phyloP scores from a whole-genome alignment of 2,329 filamentous ascomycete genomes.

The Penicillium palitans region DNA sequence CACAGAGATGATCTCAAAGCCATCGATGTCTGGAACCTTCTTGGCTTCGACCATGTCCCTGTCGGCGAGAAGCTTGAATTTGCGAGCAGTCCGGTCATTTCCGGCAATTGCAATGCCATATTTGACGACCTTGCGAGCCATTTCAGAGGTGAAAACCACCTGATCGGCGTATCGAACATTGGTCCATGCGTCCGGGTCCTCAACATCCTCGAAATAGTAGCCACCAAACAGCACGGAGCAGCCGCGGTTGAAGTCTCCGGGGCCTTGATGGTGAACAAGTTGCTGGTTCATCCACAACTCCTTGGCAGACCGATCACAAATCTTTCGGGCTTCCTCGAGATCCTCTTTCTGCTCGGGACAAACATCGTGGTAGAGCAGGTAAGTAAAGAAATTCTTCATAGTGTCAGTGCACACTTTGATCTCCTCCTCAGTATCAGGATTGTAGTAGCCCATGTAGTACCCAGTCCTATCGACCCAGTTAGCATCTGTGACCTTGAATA shows the following conservation, averaged over 20 bases:
- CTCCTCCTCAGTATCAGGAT: conserved; percentile 54
- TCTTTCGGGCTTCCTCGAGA: conserved; percentile 62
- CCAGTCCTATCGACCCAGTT: conserved; percentile 48
- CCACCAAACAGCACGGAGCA: conserved; percentile 69
- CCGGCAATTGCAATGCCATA: conserved; percentile 53
- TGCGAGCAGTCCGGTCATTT: conserved; percentile 34
- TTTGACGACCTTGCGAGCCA: conserved; percentile 53
- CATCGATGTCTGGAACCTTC: conserved; percentile 52
- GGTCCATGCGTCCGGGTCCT: conserved; percentile 28
- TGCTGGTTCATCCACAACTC: conserved; percentile 65
- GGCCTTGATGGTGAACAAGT: conserved; percentile 55
- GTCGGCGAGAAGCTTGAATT: conserved; percentile 41
- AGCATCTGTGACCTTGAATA: background rate
- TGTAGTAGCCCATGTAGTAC: conserved; percentile 57
- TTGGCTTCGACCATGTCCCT: conserved; percentile 43
- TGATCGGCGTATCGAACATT: background rate
- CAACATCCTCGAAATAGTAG: conserved; percentile 47
- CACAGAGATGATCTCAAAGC: conserved; percentile 62
- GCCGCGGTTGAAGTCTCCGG: conserved; percentile 78
- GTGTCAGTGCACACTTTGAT: conserved; percentile 66
- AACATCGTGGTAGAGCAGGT: conserved; percentile 79
- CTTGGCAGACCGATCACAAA: conserved; percentile 66
- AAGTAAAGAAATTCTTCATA: conserved; percentile 84
- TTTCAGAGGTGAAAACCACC: conserved; percentile 41
- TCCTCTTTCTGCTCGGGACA: conserved; percentile 76